Percentiles rank a stretch among this genome's conserved stretches.
These are phyloP conservation scores for Hondaea fermentalgiana DNA, from an alignment of 108 stramenopile species.

Conservation along the genomic window DNA sequence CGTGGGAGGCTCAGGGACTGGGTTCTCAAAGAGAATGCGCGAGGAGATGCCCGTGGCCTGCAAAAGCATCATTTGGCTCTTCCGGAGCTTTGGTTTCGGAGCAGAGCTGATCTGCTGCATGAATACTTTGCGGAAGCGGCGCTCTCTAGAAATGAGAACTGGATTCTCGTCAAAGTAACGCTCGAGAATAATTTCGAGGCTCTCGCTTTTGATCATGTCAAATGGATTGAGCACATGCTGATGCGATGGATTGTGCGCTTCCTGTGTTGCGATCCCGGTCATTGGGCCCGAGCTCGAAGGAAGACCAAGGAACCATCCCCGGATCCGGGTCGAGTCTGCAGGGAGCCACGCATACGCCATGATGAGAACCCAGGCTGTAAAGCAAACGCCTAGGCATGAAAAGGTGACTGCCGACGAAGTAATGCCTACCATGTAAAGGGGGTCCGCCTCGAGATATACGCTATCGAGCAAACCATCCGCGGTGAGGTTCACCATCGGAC, in stretches of 20 bases:
- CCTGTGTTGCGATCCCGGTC: background rate
- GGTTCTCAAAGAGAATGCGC: no score
- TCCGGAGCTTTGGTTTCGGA: background rate
- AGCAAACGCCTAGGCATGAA: background rate
- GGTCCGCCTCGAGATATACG: background rate
- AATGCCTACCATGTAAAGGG: background rate
- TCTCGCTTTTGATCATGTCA: background rate
- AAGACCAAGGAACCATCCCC: background rate
- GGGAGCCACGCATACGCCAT: background rate
- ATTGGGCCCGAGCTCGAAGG: background rate
- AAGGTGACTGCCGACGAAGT: background rate
- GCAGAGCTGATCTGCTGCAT: background rate
- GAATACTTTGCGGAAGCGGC: background rate
- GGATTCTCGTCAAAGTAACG: slow-evolving; percentile 7
- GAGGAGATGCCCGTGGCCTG: background rate
- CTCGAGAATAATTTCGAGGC: background rate
- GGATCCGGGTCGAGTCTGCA: background rate
- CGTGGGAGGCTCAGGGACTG: no score
- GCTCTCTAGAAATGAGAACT: background rate
- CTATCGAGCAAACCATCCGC: background rate
- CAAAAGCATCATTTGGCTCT: background rate
- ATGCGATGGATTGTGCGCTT: background rate
- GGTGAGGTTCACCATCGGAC: background rate
- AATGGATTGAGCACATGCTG: background rate
- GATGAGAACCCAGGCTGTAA: background rate